phyloP scores from a whole-genome alignment of 495 filamentous ascomycete genomes.

The Trichoderma reesei region DNA sequence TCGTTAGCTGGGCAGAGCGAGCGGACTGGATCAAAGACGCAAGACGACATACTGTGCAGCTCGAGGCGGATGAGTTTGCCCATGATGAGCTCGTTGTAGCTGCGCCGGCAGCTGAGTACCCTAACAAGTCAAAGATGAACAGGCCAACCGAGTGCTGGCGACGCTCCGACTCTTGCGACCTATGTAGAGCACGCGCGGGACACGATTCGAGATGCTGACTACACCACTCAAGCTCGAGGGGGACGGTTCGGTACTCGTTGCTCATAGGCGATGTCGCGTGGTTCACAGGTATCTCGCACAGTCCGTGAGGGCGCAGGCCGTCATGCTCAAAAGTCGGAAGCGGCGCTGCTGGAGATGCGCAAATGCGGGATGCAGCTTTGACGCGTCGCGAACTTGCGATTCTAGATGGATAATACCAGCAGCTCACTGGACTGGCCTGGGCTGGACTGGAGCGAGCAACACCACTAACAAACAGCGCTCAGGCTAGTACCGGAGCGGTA shows the following conservation, averaged over 20 bases:
- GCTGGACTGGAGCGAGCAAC: not conserved
- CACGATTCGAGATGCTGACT: not conserved
- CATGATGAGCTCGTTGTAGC: constrained; percentile 31
- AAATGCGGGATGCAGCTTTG: not conserved
- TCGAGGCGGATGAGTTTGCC: constrained; percentile 91
- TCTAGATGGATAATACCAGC: not conserved
- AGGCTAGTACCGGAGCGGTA: not conserved
- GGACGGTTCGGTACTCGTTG: not conserved
- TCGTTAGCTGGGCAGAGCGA: not conserved
- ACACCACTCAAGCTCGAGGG: not conserved
- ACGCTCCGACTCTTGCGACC: not conserved
- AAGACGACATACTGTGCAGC: constrained; percentile 68
- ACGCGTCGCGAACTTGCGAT: constrained; percentile 3
- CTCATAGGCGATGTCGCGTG: not conserved
- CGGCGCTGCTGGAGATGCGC: not conserved
- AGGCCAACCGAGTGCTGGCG: not conserved
- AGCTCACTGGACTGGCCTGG: not conserved
- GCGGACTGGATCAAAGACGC: not conserved
- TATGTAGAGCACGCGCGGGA: not conserved
- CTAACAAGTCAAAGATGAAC: not conserved
- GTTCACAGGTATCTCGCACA: not conserved
- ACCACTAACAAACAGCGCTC: not conserved
- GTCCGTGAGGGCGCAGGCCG: not conserved
- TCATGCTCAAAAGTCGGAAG: not conserved
- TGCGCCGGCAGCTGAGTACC: not conserved